Evolutionary conservation across 805 yeast species (phyloP).

Genomic region (Candida ulmi): DNA sequence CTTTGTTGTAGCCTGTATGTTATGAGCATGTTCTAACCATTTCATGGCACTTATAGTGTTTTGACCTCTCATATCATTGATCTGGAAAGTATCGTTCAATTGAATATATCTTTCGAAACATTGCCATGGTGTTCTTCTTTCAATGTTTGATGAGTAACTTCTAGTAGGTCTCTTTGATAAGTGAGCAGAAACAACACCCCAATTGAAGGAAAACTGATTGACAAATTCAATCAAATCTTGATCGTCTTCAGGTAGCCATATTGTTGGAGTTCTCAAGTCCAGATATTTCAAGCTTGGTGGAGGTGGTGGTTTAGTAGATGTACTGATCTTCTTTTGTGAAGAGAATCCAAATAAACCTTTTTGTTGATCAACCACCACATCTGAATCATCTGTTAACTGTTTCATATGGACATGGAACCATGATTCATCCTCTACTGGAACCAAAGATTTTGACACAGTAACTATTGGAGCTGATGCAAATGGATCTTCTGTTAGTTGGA

Average conservation of each 20-base stretch:
- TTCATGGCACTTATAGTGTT: conserved; percentile 78
- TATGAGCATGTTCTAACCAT: conserved; percentile 90
- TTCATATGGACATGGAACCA: conserved; percentile 57
- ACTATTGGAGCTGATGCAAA: conserved; percentile 30
- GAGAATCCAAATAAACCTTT: conserved; percentile 47
- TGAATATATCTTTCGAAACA: conserved; percentile 96
- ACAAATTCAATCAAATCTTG: conserved; percentile 71
- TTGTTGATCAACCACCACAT: conserved; percentile 35
- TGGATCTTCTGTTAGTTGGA: conserved; percentile 23
- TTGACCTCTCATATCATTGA: conserved; percentile 82
- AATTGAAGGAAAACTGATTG: conserved; percentile 82
- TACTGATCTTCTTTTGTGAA: conserved; percentile 48
- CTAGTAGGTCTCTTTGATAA: conserved; percentile 61
- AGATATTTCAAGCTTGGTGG: conserved; percentile 84
- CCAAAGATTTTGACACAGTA: conserved; percentile 61
- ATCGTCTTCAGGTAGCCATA: conserved; percentile 96
- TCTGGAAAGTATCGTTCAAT: conserved; percentile 81
- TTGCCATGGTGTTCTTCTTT: conserved; percentile 97
- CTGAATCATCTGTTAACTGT: conserved; percentile 38
- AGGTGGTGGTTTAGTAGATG: conserved; percentile 71
- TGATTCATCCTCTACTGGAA: conserved; percentile 57
- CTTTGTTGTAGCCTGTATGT: conserved; percentile 82
- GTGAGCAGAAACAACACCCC: conserved; percentile 87
- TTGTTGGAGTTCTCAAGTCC: conserved; percentile 83
- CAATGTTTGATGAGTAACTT: conserved; percentile 80